Percentiles rank a stretch among this genome's conserved stretches.
These are phyloP conservation scores for Bombardia bombarda DNA, from an alignment of 495 filamentous ascomycete species.

Conservation along the genomic window DNA sequence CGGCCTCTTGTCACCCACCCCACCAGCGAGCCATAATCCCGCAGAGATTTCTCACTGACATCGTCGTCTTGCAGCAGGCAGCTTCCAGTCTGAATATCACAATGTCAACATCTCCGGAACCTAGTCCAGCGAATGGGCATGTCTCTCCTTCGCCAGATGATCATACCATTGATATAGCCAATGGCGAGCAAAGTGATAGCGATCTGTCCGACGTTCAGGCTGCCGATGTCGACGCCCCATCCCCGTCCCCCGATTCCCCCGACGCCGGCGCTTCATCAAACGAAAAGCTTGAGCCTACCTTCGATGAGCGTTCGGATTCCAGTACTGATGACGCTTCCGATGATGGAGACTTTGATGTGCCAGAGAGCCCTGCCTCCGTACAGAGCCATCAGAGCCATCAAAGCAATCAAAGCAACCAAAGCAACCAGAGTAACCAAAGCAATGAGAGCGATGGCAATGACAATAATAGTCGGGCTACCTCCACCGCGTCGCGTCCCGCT, in stretches of 20 bases:
- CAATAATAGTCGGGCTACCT: too few species aligned
- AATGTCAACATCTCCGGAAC: slow-evolving; percentile 44
- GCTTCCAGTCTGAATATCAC: slow-evolving; percentile 28
- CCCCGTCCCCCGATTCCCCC: slow-evolving; percentile 40
- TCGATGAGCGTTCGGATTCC: slow-evolving; percentile 27
- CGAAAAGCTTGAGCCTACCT: slow-evolving; percentile 50
- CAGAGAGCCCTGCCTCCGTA: slow-evolving; percentile 50
- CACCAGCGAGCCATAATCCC: slow-evolving; percentile 10
- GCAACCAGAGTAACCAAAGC: too few species aligned
- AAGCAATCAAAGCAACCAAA: too few species aligned
- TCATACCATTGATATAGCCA: slow-evolving; percentile 16
- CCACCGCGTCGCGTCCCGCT: slow-evolving; percentile 42
- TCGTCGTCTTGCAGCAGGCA: slow-evolving; percentile 39
- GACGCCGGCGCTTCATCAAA: slow-evolving; percentile 53
- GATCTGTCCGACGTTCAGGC: slow-evolving; percentile 40
- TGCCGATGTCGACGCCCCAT: slow-evolving; percentile 15
- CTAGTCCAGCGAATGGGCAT: slow-evolving; percentile 36
- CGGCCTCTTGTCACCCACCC: slow-evolving; percentile 19
- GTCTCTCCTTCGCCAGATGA: slow-evolving; percentile 23
- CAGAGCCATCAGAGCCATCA: too few species aligned
- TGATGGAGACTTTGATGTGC: slow-evolving; percentile 71
- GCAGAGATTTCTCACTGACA: slow-evolving; percentile 30
- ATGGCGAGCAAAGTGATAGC: slow-evolving; percentile 34
- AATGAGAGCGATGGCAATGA: too few species aligned
- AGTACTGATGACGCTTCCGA: slow-evolving; percentile 67